Base-by-base conservation (phyloP, 306 rosid species). In the Erythrophleum fordii region DNA sequence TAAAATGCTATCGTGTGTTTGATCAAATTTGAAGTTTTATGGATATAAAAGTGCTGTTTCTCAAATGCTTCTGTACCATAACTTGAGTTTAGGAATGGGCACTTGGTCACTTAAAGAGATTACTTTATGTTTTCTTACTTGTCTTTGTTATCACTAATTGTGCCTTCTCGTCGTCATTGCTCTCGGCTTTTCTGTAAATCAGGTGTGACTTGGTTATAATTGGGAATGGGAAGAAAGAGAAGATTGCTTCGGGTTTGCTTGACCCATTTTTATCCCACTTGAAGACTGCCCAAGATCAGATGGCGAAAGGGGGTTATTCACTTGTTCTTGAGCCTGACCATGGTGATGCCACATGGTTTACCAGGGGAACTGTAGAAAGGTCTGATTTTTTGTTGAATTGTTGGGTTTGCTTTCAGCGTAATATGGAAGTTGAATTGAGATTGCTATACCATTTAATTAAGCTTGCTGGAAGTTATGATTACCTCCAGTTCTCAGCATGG, bases 271-370 rank as follows among this genome's bases (percentile, higher is more conserved):
- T 96, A 80, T 86, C 97, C 52, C 99, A 93, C 86, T 88, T 96
- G 93, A 96, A 83, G 88, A 80, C 88, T 86, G 99, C 99, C n/a
- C 93, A 92, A 81, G 97, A 96, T 80, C 99, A 93, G 87, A 88
- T 96, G 97, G 98, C 86, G 78, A 92, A 86, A 81, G 99, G 99
- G 23, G 99, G 98, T 45, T 96, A 96, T 86, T 93, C 98, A 3
- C 90, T 96, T 68, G 84, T 82, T 86, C 98, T 96, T n/a, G 90
- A 92, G 91, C 97, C 94, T 7, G 97, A 89, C 25, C 85, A 81
- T 39, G 83, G 80, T 76, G 90, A 89, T 80, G 76, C 82, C 5
- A 28, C 86, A 20, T 96, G 99, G 99, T 96, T 96, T 85, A 92
- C 97, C 55, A 93, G 85, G 90, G 94, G 89, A 65, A 93, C 97